Evolutionary conservation across 352 stramenopile genomes (phyloP), one percentile per base, ranked within the genome.

Genomic region (Phytophthora rubi): DNA sequence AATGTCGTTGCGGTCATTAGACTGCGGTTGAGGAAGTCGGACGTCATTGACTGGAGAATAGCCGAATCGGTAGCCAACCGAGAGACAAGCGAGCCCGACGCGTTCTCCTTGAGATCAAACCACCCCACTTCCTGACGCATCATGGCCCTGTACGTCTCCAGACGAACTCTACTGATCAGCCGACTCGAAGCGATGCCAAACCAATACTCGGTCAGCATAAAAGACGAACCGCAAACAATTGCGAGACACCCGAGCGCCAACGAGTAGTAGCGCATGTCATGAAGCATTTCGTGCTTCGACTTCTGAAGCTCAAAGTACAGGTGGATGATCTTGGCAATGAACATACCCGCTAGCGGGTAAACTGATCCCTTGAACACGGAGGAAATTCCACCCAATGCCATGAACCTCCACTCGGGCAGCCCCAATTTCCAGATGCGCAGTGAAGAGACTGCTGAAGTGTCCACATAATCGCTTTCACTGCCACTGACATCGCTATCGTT

Each of bases 21-120:
- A 1, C 53, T 59, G 16, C 82, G 81, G 56, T 90, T 89, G 30
- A 95, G 70, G 1, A 79, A 75, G 28, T 96, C 90, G 10, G 82
- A 82, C 10, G 89, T 92, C 54, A 91, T 88, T 2, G 82, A 74
- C 62, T 96, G 90, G 0, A 97, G 80, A 6, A 89, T 73, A 12
- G 87, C 80, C 6, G 85, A 88, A 66, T 97, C 90, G 0, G 78
- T 91, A 0, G 89, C 74, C 8, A 97, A 79, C 0, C 86, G 76
- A 28, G 80, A 72, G 0, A 86, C 79, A 8, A 97, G 73, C 0
- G 86, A 86, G 0, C 68, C 68, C 5, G 68, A 75, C 1, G 61
- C 39, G 23, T 75, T 65, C 8, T 75, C 62, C 16, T 48, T 49
- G 10, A 59, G 51, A 35, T 75, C 62, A 23, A 75, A 75, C 68